Evolutionary conservation across 2,329 filamentous ascomycete species (phyloP), one percentile per base, ranked within the genome.

Genomic region (Tolypocladium sp.): DNA sequence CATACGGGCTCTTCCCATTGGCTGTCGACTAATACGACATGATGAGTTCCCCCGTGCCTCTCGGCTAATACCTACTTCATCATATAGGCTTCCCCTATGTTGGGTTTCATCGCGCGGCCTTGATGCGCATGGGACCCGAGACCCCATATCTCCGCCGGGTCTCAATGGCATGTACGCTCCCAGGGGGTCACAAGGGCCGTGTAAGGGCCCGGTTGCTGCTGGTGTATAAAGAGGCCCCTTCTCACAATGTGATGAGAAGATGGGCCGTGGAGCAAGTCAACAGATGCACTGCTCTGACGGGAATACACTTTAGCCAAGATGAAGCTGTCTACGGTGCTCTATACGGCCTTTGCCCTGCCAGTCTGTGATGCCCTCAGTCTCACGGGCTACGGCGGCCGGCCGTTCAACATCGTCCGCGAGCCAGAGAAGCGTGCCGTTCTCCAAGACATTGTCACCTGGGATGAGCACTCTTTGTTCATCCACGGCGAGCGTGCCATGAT

Each of bases 381-480:
- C 27, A 37, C 63, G 0, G 60, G 63, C 6, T 63, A 60, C 6
- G 64, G 63, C 8, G 58, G 58, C 1, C 65, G 62, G 22, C 62
- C 67, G 10, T 63, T 65, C 15, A 60, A 63, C 20, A 40, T 68
- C 12, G 60, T 72, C 7, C 60, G 63, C 5, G 58, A 69, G 35
- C 57, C 58, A 3, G 59, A 66, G 6, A 62, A 67, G 52, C 63
- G 70, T 6, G 67, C 66, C 1, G 57, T 63, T 6, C 66, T 73
- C 2, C 73, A 75, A 33, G 66, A 75, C 27, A 63, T 74, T 4
- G 80, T 89, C 25, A 90, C 86, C 53, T 92, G 87, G 83, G 89
- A 92, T 69, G 79, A 88, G 49, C 77, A 89, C 63, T 89, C 88
- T 0, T 74, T 92, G 4, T 87, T 87, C 63, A 80, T 92, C 61